A percentile compares a stretch with the other conserved stretches of the same genome.
These are phyloP conservation scores for Pseudoneurospora amorphoporcata DNA, from an alignment of 495 filamentous ascomycete genomes.

Conservation along the genomic window DNA sequence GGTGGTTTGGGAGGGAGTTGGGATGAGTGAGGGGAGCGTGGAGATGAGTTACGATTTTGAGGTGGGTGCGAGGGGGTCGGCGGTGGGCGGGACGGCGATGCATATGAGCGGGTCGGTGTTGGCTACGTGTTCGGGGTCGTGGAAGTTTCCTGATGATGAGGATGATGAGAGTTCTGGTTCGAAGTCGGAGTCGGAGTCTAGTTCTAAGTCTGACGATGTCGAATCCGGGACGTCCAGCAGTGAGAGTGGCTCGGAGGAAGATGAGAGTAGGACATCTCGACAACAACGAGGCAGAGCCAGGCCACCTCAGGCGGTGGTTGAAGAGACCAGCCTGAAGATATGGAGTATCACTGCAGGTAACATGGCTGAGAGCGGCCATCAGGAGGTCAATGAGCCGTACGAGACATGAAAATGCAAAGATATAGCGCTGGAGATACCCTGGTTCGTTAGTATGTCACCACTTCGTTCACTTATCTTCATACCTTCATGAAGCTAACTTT, in stretches of 20 bases:
- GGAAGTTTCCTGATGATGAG: conserved; percentile 24
- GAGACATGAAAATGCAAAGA: background rate
- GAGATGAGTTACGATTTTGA: conserved; percentile 49
- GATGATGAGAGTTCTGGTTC: conserved; percentile 3
- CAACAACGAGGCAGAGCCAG: background rate
- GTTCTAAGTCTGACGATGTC: conserved; percentile 1
- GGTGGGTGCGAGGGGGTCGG: conserved; percentile 36
- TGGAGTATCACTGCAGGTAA: conserved; percentile 39
- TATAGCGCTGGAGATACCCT: background rate
- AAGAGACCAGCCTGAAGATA: conserved; percentile 55
- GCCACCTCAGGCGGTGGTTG: conserved; percentile 7
- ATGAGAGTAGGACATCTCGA: background rate
- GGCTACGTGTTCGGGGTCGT: conserved; percentile 64
- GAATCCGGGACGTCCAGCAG: conserved; percentile 3
- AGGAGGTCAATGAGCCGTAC: background rate
- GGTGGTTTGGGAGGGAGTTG: conserved; percentile 61
- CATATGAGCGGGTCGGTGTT: conserved; percentile 58
- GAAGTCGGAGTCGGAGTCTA: background rate
- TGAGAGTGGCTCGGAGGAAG: conserved; percentile 5
- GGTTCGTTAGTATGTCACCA: background rate
- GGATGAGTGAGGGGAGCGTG: conserved; percentile 41
- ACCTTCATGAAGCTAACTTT: background rate
- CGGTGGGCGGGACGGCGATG: conserved; percentile 53
- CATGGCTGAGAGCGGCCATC: background rate
- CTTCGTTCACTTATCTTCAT: background rate